These are phyloP conservation scores for Ambrosiella xylebori DNA, from an alignment of 2,329 filamentous ascomycete genomes.

Conservation along the genomic window DNA sequence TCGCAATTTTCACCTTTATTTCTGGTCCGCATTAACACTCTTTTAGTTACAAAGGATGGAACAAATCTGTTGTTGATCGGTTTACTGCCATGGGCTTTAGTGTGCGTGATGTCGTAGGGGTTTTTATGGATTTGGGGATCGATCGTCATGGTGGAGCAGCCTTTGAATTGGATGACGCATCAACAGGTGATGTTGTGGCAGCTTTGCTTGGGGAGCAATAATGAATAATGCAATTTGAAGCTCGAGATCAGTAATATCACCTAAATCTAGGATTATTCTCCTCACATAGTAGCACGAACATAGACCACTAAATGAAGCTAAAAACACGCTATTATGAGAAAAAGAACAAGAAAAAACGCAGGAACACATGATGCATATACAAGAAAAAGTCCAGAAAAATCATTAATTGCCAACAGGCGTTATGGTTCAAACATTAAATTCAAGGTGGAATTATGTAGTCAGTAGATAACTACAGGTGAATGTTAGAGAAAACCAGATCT, in stretches of 20 bases:
- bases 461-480: background rate
- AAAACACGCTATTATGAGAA: no score
- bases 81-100: slow-evolving; percentile 84
- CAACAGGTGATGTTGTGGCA: slow-evolving; percentile 79
- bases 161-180: slow-evolving; percentile 75
- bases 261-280: no score
- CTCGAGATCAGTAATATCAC: no score
- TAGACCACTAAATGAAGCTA: no score
- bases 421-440: no score
- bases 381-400: no score
- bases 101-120: slow-evolving; percentile 22
- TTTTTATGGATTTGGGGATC: slow-evolving; percentile 68
- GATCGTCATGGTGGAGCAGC: slow-evolving; percentile 61
- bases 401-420: no score
- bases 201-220: slow-evolving; percentile 55
- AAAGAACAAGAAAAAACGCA: no score
- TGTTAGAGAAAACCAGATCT: background rate
- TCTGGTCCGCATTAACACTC: background rate
- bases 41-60: slow-evolving; percentile 68
- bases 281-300: no score
- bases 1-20: background rate
- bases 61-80: slow-evolving; percentile 61
- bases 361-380: no score
- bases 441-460: background rate
- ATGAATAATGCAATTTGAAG: background rate